phyloP scores from a whole-genome alignment of 2,329 filamentous ascomycete genomes.

The Cladosporium sp. region DNA sequence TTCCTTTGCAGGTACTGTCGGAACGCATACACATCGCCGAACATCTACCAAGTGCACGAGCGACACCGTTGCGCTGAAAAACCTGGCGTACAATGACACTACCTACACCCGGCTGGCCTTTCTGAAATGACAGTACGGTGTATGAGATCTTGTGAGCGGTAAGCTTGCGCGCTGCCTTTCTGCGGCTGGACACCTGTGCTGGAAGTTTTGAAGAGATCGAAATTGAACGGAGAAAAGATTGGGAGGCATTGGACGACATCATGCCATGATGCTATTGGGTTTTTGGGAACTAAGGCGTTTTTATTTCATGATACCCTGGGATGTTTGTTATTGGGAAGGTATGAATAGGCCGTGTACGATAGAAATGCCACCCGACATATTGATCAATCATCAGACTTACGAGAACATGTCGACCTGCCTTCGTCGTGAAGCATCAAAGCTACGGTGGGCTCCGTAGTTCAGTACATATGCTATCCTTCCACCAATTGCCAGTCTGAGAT shows the following conservation, averaged over 20 bases:
- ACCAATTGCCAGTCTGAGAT: neutral
- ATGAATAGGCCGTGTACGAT: neutral
- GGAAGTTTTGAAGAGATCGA: neutral
- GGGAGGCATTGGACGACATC: neutral
- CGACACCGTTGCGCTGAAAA: neutral
- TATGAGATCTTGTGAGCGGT: neutral
- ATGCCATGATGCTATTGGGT: neutral
- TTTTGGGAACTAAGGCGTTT: neutral
- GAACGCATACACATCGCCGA: neutral
- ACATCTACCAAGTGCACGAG: neutral
- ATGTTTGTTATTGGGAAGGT: slow-evolving; percentile 7
- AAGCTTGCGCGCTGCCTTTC: neutral
- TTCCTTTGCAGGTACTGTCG: neutral
- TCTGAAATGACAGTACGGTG: too few relatives aligned
- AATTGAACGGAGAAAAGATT: neutral
- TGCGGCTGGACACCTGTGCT: neutral
- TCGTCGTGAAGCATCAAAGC: neutral
- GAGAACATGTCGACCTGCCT: neutral
- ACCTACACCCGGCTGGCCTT: neutral
- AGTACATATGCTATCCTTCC: neutral
- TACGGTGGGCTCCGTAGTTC: neutral
- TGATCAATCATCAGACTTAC: neutral
- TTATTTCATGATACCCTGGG: slow-evolving; percentile 13
- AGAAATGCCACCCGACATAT: neutral
- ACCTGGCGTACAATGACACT: neutral